phyloP scores from a whole-genome alignment of 2,329 filamentous ascomycete species.

The Trichoderma sp. region DNA sequence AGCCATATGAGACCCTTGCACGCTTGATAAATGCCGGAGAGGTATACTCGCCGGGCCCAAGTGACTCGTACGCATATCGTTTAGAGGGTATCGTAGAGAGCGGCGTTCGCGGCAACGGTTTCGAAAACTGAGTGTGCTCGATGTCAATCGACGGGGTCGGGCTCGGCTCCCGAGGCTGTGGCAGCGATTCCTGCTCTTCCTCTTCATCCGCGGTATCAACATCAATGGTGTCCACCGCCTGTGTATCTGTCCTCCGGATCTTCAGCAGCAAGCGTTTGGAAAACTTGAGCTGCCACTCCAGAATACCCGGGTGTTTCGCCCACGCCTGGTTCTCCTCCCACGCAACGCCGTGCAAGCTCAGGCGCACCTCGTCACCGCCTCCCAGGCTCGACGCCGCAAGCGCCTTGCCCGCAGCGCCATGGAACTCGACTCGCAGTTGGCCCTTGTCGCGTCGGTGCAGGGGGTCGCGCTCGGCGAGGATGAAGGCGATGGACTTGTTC shows the following conservation, averaged over 20 bases:
- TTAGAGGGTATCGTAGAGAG: slow-evolving; percentile 33
- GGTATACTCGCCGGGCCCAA: slow-evolving; percentile 58
- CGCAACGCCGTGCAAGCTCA: slow-evolving; percentile 68
- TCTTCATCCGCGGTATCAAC: slow-evolving; percentile 44
- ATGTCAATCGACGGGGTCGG: not conserved
- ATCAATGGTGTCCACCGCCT: slow-evolving; percentile 52
- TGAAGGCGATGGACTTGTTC: slow-evolving; percentile 70
- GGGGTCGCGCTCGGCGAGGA: slow-evolving; percentile 83
- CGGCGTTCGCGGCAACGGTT: slow-evolving; percentile 16
- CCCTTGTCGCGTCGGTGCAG: slow-evolving; percentile 74
- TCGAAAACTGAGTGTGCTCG: not conserved
- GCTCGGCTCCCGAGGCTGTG: not conserved
- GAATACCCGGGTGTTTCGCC: slow-evolving; percentile 50
- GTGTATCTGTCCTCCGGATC: slow-evolving; percentile 44
- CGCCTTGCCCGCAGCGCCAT: slow-evolving; percentile 67
- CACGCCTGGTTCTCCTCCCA: slow-evolving; percentile 60
- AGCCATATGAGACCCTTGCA: slow-evolving; percentile 67
- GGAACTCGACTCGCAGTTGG: slow-evolving; percentile 78
- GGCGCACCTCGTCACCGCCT: slow-evolving; percentile 73
- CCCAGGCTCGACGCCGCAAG: slow-evolving; percentile 68
- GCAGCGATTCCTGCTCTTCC: slow-evolving; percentile 21
- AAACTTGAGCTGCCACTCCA: slow-evolving; percentile 63
- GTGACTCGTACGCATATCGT: slow-evolving; percentile 36
- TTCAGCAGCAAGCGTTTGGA: slow-evolving; percentile 50
- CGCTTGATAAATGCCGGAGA: slow-evolving; percentile 82